These are phyloP conservation scores for Lepidopterella palustris DNA, from an alignment of 495 filamentous ascomycete species.

Conservation along the genomic window DNA sequence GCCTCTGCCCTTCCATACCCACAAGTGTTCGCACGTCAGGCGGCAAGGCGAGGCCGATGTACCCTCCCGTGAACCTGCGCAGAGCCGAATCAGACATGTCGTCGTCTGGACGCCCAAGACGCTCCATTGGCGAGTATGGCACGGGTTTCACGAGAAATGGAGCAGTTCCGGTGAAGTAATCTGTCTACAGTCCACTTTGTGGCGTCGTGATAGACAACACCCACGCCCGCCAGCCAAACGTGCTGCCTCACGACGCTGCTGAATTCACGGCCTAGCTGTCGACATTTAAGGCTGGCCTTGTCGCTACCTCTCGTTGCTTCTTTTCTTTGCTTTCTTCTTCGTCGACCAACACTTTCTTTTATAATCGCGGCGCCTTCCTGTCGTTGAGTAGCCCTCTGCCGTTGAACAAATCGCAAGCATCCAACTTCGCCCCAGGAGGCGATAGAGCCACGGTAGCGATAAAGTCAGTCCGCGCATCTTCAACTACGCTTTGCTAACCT, in stretches of 20 bases:
- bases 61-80: not conserved
- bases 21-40: not conserved
- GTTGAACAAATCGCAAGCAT: not conserved
- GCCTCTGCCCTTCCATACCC: no score
- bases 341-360: not conserved
- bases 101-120: not conserved
- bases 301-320: no score
- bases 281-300: no score
- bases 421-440: not conserved
- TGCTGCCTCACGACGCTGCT: not conserved
- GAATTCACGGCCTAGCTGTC: no score
- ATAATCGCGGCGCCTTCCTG: not conserved
- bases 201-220: not conserved
- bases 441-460: not conserved
- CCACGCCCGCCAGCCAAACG: not conserved
- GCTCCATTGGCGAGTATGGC: not conserved
- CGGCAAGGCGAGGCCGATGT: not conserved
- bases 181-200: not conserved
- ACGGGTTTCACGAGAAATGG: not conserved
- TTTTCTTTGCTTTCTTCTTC: not conserved
- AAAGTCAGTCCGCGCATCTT: not conserved
- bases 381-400: not conserved
- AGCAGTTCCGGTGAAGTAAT: not conserved
- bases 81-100: not conserved
- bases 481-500: not conserved